phyloP scores from a whole-genome alignment of 768 basidiomycete species.

The Amanita molliuscula region DNA sequence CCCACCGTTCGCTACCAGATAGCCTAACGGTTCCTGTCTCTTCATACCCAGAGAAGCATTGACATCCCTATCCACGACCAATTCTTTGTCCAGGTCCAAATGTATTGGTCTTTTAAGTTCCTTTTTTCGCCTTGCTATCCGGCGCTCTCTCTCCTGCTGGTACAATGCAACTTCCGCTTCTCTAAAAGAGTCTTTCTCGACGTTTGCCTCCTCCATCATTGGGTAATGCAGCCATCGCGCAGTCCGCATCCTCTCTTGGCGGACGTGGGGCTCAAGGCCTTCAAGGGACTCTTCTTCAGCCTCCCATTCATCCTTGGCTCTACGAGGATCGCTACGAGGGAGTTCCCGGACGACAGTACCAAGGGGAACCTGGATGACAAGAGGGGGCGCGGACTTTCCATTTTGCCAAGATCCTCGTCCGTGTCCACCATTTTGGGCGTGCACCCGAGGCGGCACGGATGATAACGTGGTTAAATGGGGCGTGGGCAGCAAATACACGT shows the following conservation, averaged over 20 bases:
- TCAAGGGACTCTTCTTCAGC: constrained; percentile 52
- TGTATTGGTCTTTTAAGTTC: constrained; percentile 31
- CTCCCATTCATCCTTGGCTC: constrained; percentile 63
- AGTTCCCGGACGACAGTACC: constrained; percentile 86
- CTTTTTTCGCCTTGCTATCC: constrained; percentile 34
- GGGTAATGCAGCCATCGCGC: constrained; percentile 80
- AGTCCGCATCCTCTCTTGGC: constrained; percentile 49
- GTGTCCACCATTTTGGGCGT: constrained; percentile 53
- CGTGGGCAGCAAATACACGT: constrained; percentile 77
- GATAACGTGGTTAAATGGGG: constrained; percentile 71
- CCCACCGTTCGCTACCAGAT: constrained; percentile 71
- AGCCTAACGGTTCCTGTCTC: constrained; percentile 41
- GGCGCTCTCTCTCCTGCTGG: constrained; percentile 50
- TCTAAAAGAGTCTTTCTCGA: constrained; percentile 53
- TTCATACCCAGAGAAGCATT: constrained; percentile 59
- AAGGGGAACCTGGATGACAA: constrained; percentile 73
- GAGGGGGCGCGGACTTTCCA: constrained; percentile 64
- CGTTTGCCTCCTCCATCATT: constrained; percentile 47
- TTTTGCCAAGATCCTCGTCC: constrained; percentile 87
- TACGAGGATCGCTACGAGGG: constrained; percentile 50
- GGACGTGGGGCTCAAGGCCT: constrained; percentile 35
- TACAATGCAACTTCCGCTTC: constrained; percentile 57
- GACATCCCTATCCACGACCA: constrained; percentile 26
- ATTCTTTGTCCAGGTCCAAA: constrained; percentile 54
- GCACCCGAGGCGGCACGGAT: constrained; percentile 56